Evolutionary conservation across 2,329 filamentous ascomycete genomes (phyloP).

Genomic region (Cytospora piceae): DNA sequence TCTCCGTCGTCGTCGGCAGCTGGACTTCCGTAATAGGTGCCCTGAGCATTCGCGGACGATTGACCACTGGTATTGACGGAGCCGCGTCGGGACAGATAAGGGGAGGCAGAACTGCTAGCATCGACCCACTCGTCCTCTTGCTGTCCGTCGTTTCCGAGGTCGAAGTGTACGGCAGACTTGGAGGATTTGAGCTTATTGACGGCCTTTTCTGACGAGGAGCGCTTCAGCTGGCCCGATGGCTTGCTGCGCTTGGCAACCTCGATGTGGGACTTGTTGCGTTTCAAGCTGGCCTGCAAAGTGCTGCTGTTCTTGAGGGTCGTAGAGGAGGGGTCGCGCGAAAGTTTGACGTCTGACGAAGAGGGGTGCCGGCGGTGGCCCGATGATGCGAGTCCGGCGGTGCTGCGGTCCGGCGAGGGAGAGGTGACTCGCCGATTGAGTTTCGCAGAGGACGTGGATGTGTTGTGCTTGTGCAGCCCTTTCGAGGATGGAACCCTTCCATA

Average conservation of each 20-base stretch:
- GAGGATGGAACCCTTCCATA: constrained; percentile 58
- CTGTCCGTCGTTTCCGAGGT: constrained; percentile 57
- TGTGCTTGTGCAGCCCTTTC: constrained; percentile 54
- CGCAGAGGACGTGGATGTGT: constrained; percentile 39
- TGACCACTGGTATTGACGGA: constrained; percentile 56
- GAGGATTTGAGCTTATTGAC: constrained; percentile 48
- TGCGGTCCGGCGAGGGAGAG: constrained; percentile 48
- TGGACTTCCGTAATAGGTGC: constrained; percentile 36
- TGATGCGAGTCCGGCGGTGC: constrained; percentile 35
- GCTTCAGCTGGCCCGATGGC: constrained; percentile 57
- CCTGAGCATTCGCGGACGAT: constrained; percentile 47
- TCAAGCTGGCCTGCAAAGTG: constrained; percentile 57
- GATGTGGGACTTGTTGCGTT: constrained; percentile 63
- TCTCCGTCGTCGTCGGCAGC: constrained; percentile 17
- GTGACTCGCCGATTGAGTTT: constrained; percentile 50
- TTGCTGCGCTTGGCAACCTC: constrained; percentile 58
- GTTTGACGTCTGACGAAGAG: constrained; percentile 49
- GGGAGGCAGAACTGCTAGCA: constrained; percentile 65
- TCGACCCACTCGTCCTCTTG: constrained; percentile 69
- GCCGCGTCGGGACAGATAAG: constrained; percentile 55
- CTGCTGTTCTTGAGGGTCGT: constrained; percentile 54
- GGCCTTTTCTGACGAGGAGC: constrained; percentile 54
- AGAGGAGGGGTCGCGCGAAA: constrained; percentile 50
- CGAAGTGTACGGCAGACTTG: constrained; percentile 64
- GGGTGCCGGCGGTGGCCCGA: constrained; percentile 51